phyloP scores from a whole-genome alignment of 2,329 filamentous ascomycete species.

The Aspergillus caelatus region DNA sequence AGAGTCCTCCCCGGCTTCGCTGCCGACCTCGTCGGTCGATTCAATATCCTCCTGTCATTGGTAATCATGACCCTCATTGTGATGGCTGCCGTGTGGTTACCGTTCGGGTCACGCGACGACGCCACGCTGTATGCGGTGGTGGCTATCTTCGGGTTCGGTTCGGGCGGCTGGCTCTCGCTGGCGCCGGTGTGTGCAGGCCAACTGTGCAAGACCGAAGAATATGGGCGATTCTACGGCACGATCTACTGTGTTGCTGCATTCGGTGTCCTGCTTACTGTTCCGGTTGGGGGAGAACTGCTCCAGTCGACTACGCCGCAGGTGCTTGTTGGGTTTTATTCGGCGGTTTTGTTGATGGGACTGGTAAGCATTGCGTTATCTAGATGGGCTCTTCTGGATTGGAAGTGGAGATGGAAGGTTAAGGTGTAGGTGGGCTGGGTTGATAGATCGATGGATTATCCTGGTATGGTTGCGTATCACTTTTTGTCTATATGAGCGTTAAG shows the following conservation, averaged over 20 bases:
- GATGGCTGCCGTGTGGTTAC: constrained; percentile 50
- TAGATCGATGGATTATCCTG: neutral
- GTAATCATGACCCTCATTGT: constrained; percentile 42
- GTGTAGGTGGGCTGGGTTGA: constrained; percentile 16
- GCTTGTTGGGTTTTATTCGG: constrained; percentile 52
- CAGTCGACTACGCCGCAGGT: constrained; percentile 48
- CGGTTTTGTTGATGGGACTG: constrained; percentile 42
- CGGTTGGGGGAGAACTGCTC: constrained; percentile 51
- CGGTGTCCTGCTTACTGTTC: constrained; percentile 50
- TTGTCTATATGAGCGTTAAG: neutral
- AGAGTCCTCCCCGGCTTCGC: constrained; percentile 48
- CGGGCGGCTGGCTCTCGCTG: constrained; percentile 52
- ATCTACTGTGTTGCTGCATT: constrained; percentile 52
- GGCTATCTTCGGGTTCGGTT: constrained; percentile 54
- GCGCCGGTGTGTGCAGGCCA: constrained; percentile 51
- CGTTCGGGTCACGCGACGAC: constrained; percentile 45
- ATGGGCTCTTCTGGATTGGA: constrained; percentile 43
- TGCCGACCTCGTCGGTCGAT: constrained; percentile 49
- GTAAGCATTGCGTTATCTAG: constrained; percentile 31
- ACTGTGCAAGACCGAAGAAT: constrained; percentile 51
- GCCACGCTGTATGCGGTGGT: constrained; percentile 49
- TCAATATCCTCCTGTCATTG: constrained; percentile 48
- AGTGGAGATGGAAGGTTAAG: constrained; percentile 42
- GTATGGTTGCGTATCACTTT: neutral
- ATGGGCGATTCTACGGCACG: constrained; percentile 52